These are phyloP conservation scores for Quercus robur DNA, from an alignment of 306 rosid species.

Conservation along the genomic window DNA sequence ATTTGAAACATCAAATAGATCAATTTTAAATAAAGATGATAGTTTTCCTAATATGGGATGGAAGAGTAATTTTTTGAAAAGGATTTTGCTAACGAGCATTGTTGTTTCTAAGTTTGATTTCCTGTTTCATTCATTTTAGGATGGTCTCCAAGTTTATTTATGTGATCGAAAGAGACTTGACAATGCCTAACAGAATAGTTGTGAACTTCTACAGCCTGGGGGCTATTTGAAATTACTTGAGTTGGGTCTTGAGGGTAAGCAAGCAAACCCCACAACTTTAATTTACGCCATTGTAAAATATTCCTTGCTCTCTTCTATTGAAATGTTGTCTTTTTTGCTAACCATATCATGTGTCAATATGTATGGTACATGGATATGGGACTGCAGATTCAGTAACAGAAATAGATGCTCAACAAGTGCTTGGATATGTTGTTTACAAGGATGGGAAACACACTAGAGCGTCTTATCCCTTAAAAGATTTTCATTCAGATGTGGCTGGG, in stretches of 20 bases:
- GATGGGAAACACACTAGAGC: constrained; percentile 56
- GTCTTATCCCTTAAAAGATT: constrained; percentile 60
- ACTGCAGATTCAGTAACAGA: constrained; percentile 61
- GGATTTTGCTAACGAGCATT: background rate
- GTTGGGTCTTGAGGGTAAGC: constrained; percentile 74
- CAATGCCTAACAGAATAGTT: constrained; percentile 74
- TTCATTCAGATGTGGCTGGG: constrained; percentile 50
- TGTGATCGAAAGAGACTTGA: constrained; percentile 78
- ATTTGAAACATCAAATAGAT: too few relatives aligned
- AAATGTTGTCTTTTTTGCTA: too few relatives aligned
- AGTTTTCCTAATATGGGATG: too few relatives aligned
- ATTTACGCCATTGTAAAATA: too few relatives aligned
- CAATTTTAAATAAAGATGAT: too few relatives aligned
- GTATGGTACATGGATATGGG: background rate
- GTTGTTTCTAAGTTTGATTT: background rate
- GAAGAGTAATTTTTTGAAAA: too few relatives aligned
- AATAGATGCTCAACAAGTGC: constrained; percentile 75
- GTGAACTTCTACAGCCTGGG: constrained; percentile 86
- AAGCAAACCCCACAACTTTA: background rate
- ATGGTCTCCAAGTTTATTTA: constrained; percentile 53
- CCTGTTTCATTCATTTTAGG: constrained; percentile 37
- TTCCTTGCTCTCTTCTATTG: too few relatives aligned
- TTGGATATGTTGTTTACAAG: constrained; percentile 79
- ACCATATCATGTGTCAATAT: too few relatives aligned
- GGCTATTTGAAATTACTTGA: constrained; percentile 74